Conservation (phyloP, 306 rosid genomes). For the Benincasa hispida region DNA sequence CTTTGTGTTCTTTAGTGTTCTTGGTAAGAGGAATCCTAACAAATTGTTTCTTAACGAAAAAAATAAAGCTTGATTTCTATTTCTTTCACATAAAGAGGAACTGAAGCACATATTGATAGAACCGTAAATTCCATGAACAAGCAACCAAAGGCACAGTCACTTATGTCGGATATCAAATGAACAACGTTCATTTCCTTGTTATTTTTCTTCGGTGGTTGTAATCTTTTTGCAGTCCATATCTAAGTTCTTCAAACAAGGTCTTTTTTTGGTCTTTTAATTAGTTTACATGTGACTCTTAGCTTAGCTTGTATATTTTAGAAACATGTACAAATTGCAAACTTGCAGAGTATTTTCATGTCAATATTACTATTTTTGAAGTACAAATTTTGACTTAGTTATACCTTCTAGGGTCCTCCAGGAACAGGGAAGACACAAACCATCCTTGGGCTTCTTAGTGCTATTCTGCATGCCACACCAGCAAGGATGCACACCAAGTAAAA, state of each 20-base stretch:
- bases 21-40: no score
- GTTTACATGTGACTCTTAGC: background rate
- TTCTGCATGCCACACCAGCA: slow-evolving; percentile 86
- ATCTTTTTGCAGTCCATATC: background rate
- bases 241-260: background rate
- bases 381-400: slow-evolving; percentile 20
- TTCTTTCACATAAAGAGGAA: background rate
- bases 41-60: background rate
- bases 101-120: background rate
- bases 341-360: background rate
- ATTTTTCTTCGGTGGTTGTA: background rate
- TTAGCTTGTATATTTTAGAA: background rate
- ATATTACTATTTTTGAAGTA: background rate
- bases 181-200: background rate
- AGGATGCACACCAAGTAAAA: slow-evolving; percentile 67
- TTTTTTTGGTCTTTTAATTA: background rate
- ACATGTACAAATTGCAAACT: background rate
- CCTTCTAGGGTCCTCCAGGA: slow-evolving; percentile 94
- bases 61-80: background rate
- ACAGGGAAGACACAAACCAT: slow-evolving; percentile 96
- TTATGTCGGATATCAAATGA: background rate
- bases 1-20: no score
- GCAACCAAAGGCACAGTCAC: background rate
- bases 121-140: background rate
- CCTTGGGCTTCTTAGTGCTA: slow-evolving; percentile 84